These are phyloP conservation scores for Kuraishia capsulata DNA, from an alignment of 805 yeast species.

Conservation along the genomic window DNA sequence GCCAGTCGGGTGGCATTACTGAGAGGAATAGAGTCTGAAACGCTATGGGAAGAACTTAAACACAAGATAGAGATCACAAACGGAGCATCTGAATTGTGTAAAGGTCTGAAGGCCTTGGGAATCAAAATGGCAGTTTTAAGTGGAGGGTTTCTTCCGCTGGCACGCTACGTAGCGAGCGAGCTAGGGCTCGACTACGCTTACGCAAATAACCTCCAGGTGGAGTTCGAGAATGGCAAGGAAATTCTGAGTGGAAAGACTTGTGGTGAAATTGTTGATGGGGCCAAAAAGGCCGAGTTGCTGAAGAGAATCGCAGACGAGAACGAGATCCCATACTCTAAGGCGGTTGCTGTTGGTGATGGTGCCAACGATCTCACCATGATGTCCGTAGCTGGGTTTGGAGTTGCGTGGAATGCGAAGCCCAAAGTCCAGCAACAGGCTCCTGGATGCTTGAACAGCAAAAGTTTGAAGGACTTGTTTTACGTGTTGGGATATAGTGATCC, in stretches of 20 bases:
- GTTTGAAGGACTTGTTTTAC: constrained; percentile 69
- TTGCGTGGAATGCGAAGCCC: constrained; percentile 98
- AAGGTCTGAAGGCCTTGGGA: constrained; percentile 50
- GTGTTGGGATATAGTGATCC: constrained; percentile 64
- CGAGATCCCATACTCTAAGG: constrained; percentile 36
- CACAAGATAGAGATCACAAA: constrained; percentile 64
- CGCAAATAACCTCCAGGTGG: constrained; percentile 61
- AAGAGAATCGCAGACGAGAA: constrained; percentile 49
- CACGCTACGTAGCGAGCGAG: constrained; percentile 57
- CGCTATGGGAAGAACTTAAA: constrained; percentile 74
- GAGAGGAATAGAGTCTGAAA: constrained; percentile 66
- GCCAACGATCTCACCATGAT: constrained; percentile 94
- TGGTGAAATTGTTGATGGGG: constrained; percentile 84
- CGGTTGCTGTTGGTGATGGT: constrained; percentile 93
- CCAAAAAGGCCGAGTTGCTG: constrained; percentile 68
- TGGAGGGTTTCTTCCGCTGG: constrained; percentile 92
- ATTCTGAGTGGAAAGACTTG: constrained; percentile 64
- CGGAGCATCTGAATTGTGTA: constrained; percentile 71
- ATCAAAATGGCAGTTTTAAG: constrained; percentile 78
- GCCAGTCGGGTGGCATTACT: constrained; percentile 67
- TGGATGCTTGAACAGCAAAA: constrained; percentile 62
- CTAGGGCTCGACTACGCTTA: constrained; percentile 78
- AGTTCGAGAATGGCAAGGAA: constrained; percentile 26
- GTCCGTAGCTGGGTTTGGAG: constrained; percentile 84
- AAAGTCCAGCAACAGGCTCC: constrained; percentile 82